phyloP scores from a whole-genome alignment of 2,329 filamentous ascomycete species.

The Arthroderma sp. region DNA sequence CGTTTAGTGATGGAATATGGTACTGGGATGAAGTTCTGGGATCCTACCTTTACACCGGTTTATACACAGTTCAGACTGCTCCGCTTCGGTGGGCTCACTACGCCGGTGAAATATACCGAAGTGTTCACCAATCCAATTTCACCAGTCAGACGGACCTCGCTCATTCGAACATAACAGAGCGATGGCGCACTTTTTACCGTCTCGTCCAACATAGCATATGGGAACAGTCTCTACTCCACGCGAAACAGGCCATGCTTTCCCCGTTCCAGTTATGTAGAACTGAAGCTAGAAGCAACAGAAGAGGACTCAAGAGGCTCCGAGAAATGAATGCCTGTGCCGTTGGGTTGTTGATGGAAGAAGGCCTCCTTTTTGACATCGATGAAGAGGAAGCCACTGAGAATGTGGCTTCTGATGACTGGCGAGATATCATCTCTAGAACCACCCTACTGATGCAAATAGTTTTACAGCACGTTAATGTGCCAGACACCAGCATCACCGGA shows the following conservation, averaged over 20 bases:
- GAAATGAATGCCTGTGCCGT: slow-evolving; percentile 75
- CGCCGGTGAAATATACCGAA: slow-evolving; percentile 53
- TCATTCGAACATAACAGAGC: slow-evolving; percentile 23
- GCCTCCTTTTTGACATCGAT: slow-evolving; percentile 52
- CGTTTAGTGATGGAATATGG: slow-evolving; percentile 74
- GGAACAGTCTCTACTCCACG: slow-evolving; percentile 56
- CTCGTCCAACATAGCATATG: slow-evolving; percentile 64
- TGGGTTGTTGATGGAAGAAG: slow-evolving; percentile 77
- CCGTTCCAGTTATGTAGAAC: slow-evolving; percentile 63
- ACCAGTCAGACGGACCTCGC: slow-evolving; percentile 8
- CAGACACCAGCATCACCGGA: slow-evolving; percentile 42
- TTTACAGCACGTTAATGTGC: slow-evolving; percentile 53
- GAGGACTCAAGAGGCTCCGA: slow-evolving; percentile 55
- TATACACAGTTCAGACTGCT: slow-evolving; percentile 79
- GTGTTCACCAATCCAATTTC: slow-evolving; percentile 33
- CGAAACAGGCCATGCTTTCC: slow-evolving; percentile 60
- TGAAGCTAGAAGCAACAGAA: slow-evolving; percentile 63
- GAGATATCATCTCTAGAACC: slow-evolving; percentile 63
- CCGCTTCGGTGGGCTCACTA: slow-evolving; percentile 63
- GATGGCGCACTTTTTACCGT: slow-evolving; percentile 57
- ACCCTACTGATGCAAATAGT: slow-evolving; percentile 79
- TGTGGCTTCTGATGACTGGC: slow-evolving; percentile 43
- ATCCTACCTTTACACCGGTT: slow-evolving; percentile 61
- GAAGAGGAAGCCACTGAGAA: slow-evolving; percentile 45
- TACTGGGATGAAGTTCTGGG: slow-evolving; percentile 88